Conservation (phyloP, 805 yeast genomes). For the Candida lessepsii region DNA sequence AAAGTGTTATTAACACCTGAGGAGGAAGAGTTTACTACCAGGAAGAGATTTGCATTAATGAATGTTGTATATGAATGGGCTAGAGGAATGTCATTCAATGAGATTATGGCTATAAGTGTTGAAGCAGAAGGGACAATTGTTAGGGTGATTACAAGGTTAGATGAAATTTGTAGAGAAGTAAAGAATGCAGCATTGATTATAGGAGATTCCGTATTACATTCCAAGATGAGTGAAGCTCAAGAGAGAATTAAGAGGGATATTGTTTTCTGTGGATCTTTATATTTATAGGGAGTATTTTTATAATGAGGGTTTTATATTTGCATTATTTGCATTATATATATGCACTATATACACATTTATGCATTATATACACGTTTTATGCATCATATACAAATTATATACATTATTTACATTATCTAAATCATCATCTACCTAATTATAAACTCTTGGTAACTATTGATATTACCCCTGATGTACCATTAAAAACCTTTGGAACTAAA, state of each 20-base stretch:
- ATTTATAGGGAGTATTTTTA: too few species aligned
- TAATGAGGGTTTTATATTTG: too few species aligned
- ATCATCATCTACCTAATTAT: too few species aligned
- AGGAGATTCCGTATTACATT: conserved; percentile 87
- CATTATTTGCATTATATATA: too few species aligned
- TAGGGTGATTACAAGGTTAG: conserved; percentile 88
- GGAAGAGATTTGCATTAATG: conserved; percentile 83
- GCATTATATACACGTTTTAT: too few species aligned
- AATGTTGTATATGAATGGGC: conserved; percentile 99
- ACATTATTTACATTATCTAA: too few species aligned
- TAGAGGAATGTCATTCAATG: conserved; percentile 83
- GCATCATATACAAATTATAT: too few species aligned
- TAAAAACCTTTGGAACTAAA: conserved; percentile 22
- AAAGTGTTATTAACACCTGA: conserved; percentile 79
- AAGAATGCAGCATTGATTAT: conserved; percentile 90
- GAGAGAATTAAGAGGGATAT: conserved; percentile 95
- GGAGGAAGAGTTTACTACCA: conserved; percentile 79
- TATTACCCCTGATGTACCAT: conserved; percentile 33
- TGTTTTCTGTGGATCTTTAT: conserved; percentile 93
- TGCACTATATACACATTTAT: background rate
- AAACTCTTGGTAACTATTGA: conserved; percentile 16
- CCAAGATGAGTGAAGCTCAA: conserved; percentile 89
- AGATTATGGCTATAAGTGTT: conserved; percentile 82
- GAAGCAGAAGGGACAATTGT: conserved; percentile 97
- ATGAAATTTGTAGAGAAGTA: conserved; percentile 93